Percentiles rank a stretch among this genome's conserved stretches.
phyloP scores from a whole-genome alignment of 352 stramenopile species.

The Globisporangium polare region DNA sequence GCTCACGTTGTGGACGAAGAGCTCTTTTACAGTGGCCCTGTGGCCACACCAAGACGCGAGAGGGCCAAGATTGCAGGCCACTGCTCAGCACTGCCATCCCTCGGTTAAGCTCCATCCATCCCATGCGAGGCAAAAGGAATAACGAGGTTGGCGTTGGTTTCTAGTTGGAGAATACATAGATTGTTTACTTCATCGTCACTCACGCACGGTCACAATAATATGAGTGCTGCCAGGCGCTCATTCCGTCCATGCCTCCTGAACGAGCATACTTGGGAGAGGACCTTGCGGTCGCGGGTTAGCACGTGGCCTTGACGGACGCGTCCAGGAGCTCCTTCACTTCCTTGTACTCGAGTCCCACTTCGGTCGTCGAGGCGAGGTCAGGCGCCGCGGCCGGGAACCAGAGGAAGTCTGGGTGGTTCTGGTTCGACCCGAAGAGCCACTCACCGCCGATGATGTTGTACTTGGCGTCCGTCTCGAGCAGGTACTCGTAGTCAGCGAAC shows the following conservation, averaged over 20 bases:
- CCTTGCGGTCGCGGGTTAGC: slow-evolving; percentile 5
- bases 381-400: slow-evolving; percentile 55
- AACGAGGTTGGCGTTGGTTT: not conserved
- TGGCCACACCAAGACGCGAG: not conserved
- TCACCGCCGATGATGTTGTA: slow-evolving; percentile 69
- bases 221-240: not conserved
- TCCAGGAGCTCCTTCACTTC: slow-evolving; percentile 43
- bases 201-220: slow-evolving; percentile 5
- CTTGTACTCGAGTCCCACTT: slow-evolving; percentile 42
- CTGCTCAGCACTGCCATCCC: too few relatives aligned
- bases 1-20: not conserved
- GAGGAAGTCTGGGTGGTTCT: slow-evolving; percentile 63
- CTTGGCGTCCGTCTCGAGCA: slow-evolving; percentile 59
- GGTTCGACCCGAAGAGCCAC: slow-evolving; percentile 51
- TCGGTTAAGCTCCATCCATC: not conserved
- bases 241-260: not conserved
- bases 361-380: slow-evolving; percentile 30
- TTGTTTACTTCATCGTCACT: slow-evolving; percentile 10
- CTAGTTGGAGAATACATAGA: slow-evolving; percentile 10
- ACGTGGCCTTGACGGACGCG: slow-evolving; percentile 26
- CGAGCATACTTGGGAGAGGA: not conserved
- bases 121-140: not conserved
- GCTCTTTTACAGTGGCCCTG: not conserved
- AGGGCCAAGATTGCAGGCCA: not conserved
- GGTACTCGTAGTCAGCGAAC: slow-evolving; percentile 62